Conservation (phyloP, 2,329 filamentous ascomycete genomes). For the Neophaeococcomyces aloes region DNA sequence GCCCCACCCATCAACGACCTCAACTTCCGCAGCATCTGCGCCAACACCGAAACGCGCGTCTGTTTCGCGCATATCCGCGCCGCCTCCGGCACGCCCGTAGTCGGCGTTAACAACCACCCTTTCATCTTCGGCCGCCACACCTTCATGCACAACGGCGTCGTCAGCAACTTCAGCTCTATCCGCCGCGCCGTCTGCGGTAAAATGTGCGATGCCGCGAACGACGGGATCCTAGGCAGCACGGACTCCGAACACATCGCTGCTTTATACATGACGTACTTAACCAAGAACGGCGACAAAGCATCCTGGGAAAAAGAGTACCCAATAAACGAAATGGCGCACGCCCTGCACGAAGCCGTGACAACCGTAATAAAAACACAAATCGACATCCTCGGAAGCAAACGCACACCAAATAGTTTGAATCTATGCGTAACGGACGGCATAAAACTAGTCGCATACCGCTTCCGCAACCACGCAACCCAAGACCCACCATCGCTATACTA, state of each 20-base stretch:
- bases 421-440: slow-evolving; percentile 43
- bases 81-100: slow-evolving; percentile 38
- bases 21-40: slow-evolving; percentile 44
- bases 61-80: slow-evolving; percentile 46
- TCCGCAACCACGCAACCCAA: slow-evolving; percentile 42
- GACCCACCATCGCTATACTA: slow-evolving; percentile 45
- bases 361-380: slow-evolving; percentile 39
- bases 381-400: slow-evolving; percentile 26
- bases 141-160: slow-evolving; percentile 48
- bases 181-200: slow-evolving; percentile 37
- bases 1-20: slow-evolving; percentile 43
- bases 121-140: slow-evolving; percentile 45
- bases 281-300: slow-evolving; percentile 20
- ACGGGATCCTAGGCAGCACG: slow-evolving; percentile 40
- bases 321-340: slow-evolving; percentile 33
- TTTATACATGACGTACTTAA: slow-evolving; percentile 25
- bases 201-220: slow-evolving; percentile 39
- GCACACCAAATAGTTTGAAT: slow-evolving; percentile 40
- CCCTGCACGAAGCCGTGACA: slow-evolving; percentile 34
- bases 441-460: slow-evolving; percentile 41
- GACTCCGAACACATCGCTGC: slow-evolving; percentile 45
- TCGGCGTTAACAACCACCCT: slow-evolving; percentile 44
- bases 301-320: slow-evolving; percentile 37
- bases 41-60: slow-evolving; percentile 41
- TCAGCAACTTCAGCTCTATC: slow-evolving; percentile 38